A percentile compares a stretch with the other conserved stretches of the same genome.
Conservation (phyloP, 2,329 filamentous ascomycete species). For the Botrytis squamosa region DNA sequence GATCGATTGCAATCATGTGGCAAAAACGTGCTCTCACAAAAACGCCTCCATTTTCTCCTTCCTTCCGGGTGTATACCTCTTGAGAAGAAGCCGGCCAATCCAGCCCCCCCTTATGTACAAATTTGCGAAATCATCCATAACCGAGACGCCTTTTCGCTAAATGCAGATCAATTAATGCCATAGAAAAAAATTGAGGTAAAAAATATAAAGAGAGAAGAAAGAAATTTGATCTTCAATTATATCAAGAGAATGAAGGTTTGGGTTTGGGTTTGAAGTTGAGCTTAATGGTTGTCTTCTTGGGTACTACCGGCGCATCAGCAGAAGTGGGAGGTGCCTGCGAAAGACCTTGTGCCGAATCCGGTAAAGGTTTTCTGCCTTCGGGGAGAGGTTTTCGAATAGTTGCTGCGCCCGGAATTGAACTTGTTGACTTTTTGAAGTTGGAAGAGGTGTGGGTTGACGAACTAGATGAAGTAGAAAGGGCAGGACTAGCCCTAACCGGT, state of each 20-base stretch:
- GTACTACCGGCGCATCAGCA: background rate
- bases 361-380: slow-evolving; percentile 26
- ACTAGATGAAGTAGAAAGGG: slow-evolving; percentile 24
- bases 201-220: background rate
- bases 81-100: background rate
- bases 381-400: slow-evolving; percentile 29
- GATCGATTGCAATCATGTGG: background rate
- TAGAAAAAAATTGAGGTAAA: background rate
- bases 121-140: slow-evolving; percentile 12
- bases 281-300: slow-evolving; percentile 18
- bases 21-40: background rate
- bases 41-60: slow-evolving; percentile 3
- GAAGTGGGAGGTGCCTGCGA: background rate
- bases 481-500: slow-evolving; percentile 22
- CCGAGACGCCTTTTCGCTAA: slow-evolving; percentile 35
- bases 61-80: background rate
- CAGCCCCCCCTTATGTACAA: background rate
- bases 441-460: slow-evolving; percentile 16
- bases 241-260: slow-evolving; percentile 12
- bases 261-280: slow-evolving; percentile 25
- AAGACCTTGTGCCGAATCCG: slow-evolving; percentile 16
- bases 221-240: background rate
- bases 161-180: slow-evolving; percentile 26
- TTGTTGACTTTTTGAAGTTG: slow-evolving; percentile 3
- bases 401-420: background rate